Base-by-base conservation (phyloP, 768 basidiomycete species). In the Harrya chromipes region DNA sequence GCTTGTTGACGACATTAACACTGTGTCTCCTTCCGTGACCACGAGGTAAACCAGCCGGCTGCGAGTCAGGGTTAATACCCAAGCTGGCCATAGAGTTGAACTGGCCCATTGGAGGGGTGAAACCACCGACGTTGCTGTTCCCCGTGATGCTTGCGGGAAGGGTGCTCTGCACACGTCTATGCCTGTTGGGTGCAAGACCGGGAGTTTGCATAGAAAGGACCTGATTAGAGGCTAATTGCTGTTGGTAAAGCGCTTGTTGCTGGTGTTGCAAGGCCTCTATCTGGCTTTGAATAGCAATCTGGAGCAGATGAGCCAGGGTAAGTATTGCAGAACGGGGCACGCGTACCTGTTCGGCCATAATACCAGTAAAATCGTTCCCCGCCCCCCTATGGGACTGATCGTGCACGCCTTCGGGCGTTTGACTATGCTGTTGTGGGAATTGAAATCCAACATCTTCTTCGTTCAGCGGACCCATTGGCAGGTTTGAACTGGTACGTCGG, bases 261-360 rank as follows among this genome's bases (percentile, higher is more conserved):
- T 95, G 92, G 45, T 92, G 88, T 60, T 93, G 89, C 50, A 95
- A 73, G 5, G 80, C 87, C 70, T 93, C 92, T 56, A 94, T 94
- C 69, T 95, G 91, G 59, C 68, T 90, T 70, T 94, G 93, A 49
- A 95, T 64, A 39, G 90, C 90, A 62, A 94, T 89, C 89, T 91
- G 62, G 37, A 50, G 33, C 34, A 47, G 43, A 56, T 40, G n/a
- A 40, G 50, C 47, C 31, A 47, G 55, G 38, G 36, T 19, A 47
- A 43, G 34, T 39, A 31, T 2, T 33, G 26, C 10, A 35, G 33
- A 44, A 49, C n/a, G 21, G n/a, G 40, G 10, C 11, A 6, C 6
- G 53, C 72, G 53, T 56, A 91, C 93, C 80, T 97, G 95, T 69
- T 97, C 93, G 6, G 92, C 92, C 91, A 97, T 94, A 49, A 94